A percentile compares a stretch with the other conserved stretches of the same genome.
Conservation (phyloP, 495 filamentous ascomycete species). For the Neurospora sp. region DNA sequence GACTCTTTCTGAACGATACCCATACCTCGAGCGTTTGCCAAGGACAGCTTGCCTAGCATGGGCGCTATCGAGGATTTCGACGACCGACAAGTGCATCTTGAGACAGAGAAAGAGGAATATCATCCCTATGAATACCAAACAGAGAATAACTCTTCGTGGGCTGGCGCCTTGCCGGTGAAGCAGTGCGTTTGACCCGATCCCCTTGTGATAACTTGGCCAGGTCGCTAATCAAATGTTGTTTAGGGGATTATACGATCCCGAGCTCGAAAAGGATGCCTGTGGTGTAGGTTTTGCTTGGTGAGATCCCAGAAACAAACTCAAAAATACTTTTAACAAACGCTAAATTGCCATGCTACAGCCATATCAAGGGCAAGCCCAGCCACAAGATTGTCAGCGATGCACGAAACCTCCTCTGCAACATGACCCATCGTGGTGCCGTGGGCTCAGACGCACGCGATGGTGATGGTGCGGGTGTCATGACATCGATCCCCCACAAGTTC, state of each 20-base stretch:
- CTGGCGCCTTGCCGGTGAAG: slow-evolving; percentile 86
- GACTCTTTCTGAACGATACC: neutral
- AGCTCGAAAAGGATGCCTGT: slow-evolving; percentile 97
- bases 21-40: slow-evolving; percentile 12
- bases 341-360: slow-evolving; percentile 39
- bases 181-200: slow-evolving; percentile 44
- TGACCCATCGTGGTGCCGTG: slow-evolving; percentile 98
- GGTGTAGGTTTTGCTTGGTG: slow-evolving; percentile 99
- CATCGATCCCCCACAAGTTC: slow-evolving; percentile 96
- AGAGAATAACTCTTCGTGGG: slow-evolving; percentile 88
- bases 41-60: slow-evolving; percentile 46
- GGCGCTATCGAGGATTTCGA: slow-evolving; percentile 46
- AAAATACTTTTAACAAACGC: neutral
- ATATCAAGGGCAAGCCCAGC: slow-evolving; percentile 94
- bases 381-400: slow-evolving; percentile 99
- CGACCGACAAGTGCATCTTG: slow-evolving; percentile 44
- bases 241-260: slow-evolving; percentile 87
- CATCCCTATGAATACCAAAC: slow-evolving; percentile 74
- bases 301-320: slow-evolving; percentile 24
- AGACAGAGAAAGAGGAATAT: slow-evolving; percentile 42
- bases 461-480: slow-evolving; percentile 98
- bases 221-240: slow-evolving; percentile 1
- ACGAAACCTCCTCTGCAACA: slow-evolving; percentile 93
- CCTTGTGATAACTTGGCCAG: neutral
- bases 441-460: slow-evolving; percentile 96